These are phyloP conservation scores for Amanita rimosa DNA, from an alignment of 768 basidiomycete genomes.

Conservation along the genomic window DNA sequence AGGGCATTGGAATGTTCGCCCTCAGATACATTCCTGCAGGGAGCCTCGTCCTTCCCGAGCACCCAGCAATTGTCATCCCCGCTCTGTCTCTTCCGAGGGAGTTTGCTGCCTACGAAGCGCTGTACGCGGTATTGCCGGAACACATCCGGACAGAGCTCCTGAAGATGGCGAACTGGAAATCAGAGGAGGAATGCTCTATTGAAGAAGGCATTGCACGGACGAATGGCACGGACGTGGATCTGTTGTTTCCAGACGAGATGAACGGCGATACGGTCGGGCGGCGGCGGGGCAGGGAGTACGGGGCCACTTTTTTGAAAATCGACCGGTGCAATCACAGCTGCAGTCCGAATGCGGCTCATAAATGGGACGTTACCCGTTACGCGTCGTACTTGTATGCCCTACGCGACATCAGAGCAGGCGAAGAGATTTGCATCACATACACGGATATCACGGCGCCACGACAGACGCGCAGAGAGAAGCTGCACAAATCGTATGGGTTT, in stretches of 20 bases:
- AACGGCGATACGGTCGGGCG: conserved; percentile 9
- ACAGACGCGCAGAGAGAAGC: conserved; percentile 19
- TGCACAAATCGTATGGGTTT: conserved; percentile 29
- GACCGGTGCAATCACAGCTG: conserved; percentile 38
- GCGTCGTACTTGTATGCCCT: conserved; percentile 29
- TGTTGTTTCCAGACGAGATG: conserved; percentile 15
- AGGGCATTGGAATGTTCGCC: conserved; percentile 28
- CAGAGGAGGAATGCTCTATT: conserved; percentile 19
- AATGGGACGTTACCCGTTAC: conserved; percentile 28
- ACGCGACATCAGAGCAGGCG: conserved; percentile 23
- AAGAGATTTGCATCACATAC: conserved; percentile 37
- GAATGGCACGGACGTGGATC: conserved; percentile 27
- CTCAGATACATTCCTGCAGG: conserved; percentile 20
- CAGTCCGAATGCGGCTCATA: conserved; percentile 30
- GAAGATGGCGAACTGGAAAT: conserved; percentile 21
- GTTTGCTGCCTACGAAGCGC: conserved; percentile 17
- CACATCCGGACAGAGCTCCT: conserved; percentile 16
- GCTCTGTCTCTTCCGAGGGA: conserved; percentile 14
- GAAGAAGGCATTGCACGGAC: conserved; percentile 34
- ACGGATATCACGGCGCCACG: conserved; percentile 27
- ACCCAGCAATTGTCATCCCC: conserved; percentile 29
- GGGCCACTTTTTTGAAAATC: conserved; percentile 29
- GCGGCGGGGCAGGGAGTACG: conserved; percentile 19
- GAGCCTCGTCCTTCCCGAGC: conserved; percentile 24
- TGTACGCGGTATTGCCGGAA: conserved; percentile 18